These are phyloP conservation scores for Mortierella sp. DNA, from an alignment of 371 early-diverging fungal genomes.

Conservation along the genomic window DNA sequence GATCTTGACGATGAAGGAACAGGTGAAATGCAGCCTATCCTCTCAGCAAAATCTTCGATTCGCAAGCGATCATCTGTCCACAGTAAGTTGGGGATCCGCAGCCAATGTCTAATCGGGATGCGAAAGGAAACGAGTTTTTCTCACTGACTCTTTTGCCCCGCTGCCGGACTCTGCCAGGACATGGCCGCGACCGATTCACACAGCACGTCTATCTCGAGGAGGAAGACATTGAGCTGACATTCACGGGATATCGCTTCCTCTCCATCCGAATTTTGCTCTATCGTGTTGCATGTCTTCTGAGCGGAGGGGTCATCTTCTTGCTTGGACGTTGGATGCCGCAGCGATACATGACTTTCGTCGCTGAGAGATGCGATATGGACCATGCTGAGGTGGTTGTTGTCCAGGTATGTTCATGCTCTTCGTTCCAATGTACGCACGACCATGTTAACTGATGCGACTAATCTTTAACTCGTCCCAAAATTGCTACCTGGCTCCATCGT, in stretches of 20 bases:
- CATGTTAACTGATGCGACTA: not conserved
- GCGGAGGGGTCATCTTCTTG: constrained; percentile 80
- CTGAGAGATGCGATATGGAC: constrained; percentile 65
- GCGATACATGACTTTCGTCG: constrained; percentile 76
- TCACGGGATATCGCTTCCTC: constrained; percentile 74
- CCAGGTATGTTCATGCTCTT: constrained; percentile 57
- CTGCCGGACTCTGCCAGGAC: not conserved
- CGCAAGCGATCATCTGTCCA: not conserved
- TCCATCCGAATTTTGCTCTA: constrained; percentile 63
- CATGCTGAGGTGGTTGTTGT: constrained; percentile 79
- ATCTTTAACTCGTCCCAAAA: too few species aligned
- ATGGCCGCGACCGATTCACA: constrained; percentile 4
- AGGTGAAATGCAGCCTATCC: constrained; percentile 33
- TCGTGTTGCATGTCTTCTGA: constrained; percentile 69
- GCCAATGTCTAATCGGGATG: too few species aligned
- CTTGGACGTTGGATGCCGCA: constrained; percentile 88
- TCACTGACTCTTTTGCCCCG: not conserved
- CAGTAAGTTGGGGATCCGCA: too few species aligned
- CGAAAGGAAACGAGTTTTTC: not conserved
- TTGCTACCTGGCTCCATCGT: too few species aligned
- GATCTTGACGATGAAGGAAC: constrained; percentile 25
- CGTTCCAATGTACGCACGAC: not conserved
- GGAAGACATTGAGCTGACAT: constrained; percentile 64
- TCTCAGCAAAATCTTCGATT: constrained; percentile 12
- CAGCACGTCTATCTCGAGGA: constrained; percentile 48